Percentiles rank a stretch among this genome's conserved stretches.
These are phyloP conservation scores for Prunella vulgaris DNA, from an alignment of 257 asterid species.

Conservation along the genomic window DNA sequence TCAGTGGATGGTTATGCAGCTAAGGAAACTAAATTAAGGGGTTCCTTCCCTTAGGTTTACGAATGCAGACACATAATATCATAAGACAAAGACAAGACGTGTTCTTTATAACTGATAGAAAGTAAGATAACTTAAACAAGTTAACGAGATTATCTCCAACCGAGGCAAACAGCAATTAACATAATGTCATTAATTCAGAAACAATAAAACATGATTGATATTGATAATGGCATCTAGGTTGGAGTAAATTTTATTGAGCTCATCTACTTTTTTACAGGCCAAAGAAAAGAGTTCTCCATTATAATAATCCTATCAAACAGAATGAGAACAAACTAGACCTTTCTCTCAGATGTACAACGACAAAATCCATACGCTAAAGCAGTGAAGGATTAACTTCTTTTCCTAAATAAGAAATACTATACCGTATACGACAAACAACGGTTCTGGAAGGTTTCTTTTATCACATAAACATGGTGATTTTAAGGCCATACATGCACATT, in stretches of 20 bases:
- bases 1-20: not conserved
- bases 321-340: not conserved
- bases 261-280: not conserved
- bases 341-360: not conserved
- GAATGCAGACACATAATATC: not conserved
- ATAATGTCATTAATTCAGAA: not conserved
- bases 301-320: not conserved
- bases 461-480: not conserved
- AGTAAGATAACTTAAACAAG: not conserved
- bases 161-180: not conserved
- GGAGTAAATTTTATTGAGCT: not conserved
- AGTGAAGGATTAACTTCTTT: not conserved
- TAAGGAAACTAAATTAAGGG: not conserved
- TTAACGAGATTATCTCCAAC: not conserved
- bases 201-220: not conserved
- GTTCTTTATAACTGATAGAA: not conserved
- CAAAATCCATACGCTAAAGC: not conserved
- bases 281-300: not conserved
- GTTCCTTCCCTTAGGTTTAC: not conserved
- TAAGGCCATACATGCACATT: not conserved
- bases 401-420: not conserved
- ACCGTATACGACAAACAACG: slow-evolving; percentile 6
- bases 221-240: not conserved
- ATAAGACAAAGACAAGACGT: not conserved
- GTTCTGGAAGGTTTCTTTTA: not conserved